A percentile compares a stretch with the other conserved stretches of the same genome.
These are phyloP conservation scores for Sclerotiophoma versabilis DNA, from an alignment of 2,329 filamentous ascomycete species.

Conservation along the genomic window DNA sequence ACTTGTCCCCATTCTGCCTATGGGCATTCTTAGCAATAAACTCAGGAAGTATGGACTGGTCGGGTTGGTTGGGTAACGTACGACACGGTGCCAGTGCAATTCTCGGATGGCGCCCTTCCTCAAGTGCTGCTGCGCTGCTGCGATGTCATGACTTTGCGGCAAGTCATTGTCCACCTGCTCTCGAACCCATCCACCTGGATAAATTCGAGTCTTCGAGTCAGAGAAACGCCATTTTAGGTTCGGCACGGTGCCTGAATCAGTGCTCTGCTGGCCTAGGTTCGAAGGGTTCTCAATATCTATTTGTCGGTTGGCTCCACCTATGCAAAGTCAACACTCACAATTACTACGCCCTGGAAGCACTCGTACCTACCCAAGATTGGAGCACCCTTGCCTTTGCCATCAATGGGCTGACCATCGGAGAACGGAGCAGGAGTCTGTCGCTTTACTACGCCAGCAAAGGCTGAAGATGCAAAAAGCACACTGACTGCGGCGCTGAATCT, in stretches of 20 bases:
- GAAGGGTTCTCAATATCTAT: constrained; percentile 70
- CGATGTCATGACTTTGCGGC: constrained; percentile 69
- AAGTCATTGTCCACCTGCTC: constrained; percentile 73
- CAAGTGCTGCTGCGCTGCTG: constrained; percentile 72
- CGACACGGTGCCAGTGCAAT: constrained; percentile 71
- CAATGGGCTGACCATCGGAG: constrained; percentile 63
- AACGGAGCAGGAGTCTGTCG: constrained; percentile 48
- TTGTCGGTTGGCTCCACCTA: constrained; percentile 69
- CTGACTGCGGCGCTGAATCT: not conserved
- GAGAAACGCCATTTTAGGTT: constrained; percentile 75
- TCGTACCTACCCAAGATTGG: constrained; percentile 61
- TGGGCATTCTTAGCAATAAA: not conserved
- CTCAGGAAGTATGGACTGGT: too few relatives aligned
- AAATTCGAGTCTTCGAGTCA: constrained; percentile 68
- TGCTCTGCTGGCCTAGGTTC: constrained; percentile 67
- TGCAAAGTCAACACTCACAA: not conserved
- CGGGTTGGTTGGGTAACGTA: not conserved
- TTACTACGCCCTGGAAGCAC: not conserved
- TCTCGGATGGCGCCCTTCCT: constrained; percentile 72
- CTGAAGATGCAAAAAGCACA: constrained; percentile 20
- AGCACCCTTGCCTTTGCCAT: constrained; percentile 64
- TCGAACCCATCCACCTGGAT: constrained; percentile 70
- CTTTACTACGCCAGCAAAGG: constrained; percentile 31
- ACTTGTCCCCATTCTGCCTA: constrained; percentile 71
- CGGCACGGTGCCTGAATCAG: constrained; percentile 68